phyloP scores from a whole-genome alignment of 2,329 filamentous ascomycete genomes.

The Nemania sp. region DNA sequence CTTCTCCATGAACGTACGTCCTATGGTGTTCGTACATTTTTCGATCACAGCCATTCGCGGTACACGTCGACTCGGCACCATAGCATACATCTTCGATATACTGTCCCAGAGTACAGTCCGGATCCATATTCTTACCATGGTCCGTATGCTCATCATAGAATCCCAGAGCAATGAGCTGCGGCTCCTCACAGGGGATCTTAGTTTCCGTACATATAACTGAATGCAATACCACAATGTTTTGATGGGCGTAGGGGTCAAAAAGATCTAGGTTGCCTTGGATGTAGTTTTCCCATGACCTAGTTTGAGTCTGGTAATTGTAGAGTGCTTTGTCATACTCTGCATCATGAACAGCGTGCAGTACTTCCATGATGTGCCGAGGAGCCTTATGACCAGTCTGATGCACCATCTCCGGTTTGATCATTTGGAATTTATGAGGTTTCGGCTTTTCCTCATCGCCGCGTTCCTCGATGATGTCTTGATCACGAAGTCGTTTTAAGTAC shows the following conservation, averaged over 20 bases:
- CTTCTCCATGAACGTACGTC: slow-evolving; percentile 96
- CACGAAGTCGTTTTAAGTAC: slow-evolving; percentile 80
- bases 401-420: slow-evolving; percentile 96
- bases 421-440: slow-evolving; percentile 75
- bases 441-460: slow-evolving; percentile 62
- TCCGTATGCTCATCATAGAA: slow-evolving; percentile 92
- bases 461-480: slow-evolving; percentile 69
- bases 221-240: slow-evolving; percentile 93
- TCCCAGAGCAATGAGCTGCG: slow-evolving; percentile 84
- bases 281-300: slow-evolving; percentile 94
- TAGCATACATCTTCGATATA: slow-evolving; percentile 91
- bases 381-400: slow-evolving; percentile 79
- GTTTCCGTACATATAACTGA: slow-evolving; percentile 93
- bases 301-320: slow-evolving; percentile 93
- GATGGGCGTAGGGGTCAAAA: slow-evolving; percentile 93
- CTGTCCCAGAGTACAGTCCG: slow-evolving; percentile 91
- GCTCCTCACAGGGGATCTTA: slow-evolving; percentile 90
- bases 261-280: slow-evolving; percentile 85
- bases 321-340: slow-evolving; percentile 95
- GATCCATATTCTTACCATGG: slow-evolving; percentile 65
- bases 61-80: slow-evolving; percentile 75
- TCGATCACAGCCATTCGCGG: slow-evolving; percentile 81
- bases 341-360: slow-evolving; percentile 91
- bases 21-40: slow-evolving; percentile 92
- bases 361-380: slow-evolving; percentile 86